Base-by-base conservation (phyloP, 176 grass and related monocot genomes). In the Canna indica region DNA sequence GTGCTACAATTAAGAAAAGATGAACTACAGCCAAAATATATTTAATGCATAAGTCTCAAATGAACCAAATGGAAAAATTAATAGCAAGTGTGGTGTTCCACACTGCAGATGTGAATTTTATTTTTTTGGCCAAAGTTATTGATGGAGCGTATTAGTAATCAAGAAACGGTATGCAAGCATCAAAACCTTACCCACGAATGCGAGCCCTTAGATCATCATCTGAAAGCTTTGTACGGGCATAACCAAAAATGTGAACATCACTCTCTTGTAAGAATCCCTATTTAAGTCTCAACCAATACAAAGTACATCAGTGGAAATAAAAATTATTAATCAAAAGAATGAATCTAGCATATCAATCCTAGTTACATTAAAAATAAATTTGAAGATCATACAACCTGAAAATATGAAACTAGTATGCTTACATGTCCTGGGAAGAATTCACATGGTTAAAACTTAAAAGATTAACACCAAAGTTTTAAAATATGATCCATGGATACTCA, bases 221-320 rank as follows among this genome's bases (percentile, higher is more conserved):
- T 30, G 71, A 73, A 59, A 73, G 35, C 34, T 73, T 73, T 60
- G 71, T 61, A 5, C 71, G 35, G 12, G 71, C 71, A 73, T 73
- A 73, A 41, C 71, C 71, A 73, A 73, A 73, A 42, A 73, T 73
- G 33, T 61, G 71, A 10, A 73, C 71, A 41, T 73, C 71, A 61
- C 39, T 60, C 36, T 35, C 24, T 44, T 61, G 71, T 20, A 73
- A 60, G 54, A 73, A 73, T 60, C 71, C 71, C 71, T 73, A 4
- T 61, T 53, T 73, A 48, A 29, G 58, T 17, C 59, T 25, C 47
- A 74, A 79, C 36, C 47, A 39, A 41, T 39, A 41, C 5, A 66
- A 66, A 10, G n/a, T 14, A 39, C 33, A 41, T 66, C 39, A 66
- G 35, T 66, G 6, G 34, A 62, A 66, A 1, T 66, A 39, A 36